These are phyloP conservation scores for Phaeosphaeriaceae sp. DNA, from an alignment of 2,329 filamentous ascomycete genomes.

Conservation along the genomic window DNA sequence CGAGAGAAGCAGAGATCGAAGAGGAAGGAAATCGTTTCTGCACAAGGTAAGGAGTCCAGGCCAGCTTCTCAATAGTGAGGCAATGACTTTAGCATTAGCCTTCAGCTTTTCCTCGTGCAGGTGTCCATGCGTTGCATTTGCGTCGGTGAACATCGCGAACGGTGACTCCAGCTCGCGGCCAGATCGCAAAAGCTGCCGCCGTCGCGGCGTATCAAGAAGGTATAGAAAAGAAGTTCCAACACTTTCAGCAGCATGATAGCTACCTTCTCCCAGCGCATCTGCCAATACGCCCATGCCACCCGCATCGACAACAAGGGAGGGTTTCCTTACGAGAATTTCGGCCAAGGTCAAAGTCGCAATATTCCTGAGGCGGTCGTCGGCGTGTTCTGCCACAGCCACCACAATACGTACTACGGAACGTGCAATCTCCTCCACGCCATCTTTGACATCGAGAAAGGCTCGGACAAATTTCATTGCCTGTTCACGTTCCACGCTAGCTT, in stretches of 20 bases:
- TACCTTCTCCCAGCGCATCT: constrained; percentile 89
- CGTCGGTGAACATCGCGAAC: constrained; percentile 93
- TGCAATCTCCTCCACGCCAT: constrained; percentile 86
- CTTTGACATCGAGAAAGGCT: constrained; percentile 94
- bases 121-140: constrained; percentile 59
- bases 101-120: constrained; percentile 72
- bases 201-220: constrained; percentile 82
- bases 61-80: constrained; percentile 92
- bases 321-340: constrained; percentile 88
- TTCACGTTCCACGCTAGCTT: constrained; percentile 95
- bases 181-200: constrained; percentile 81
- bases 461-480: constrained; percentile 96
- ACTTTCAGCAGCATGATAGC: constrained; percentile 91
- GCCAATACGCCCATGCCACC: constrained; percentile 87
- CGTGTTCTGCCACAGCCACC: constrained; percentile 86
- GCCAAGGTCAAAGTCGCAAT: constrained; percentile 94
- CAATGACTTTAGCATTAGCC: constrained; percentile 89
- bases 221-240: constrained; percentile 87
- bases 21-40: constrained; percentile 85
- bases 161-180: constrained; percentile 86
- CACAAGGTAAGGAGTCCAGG: constrained; percentile 86
- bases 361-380: constrained; percentile 82
- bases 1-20: constrained; percentile 78
- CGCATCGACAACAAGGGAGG: constrained; percentile 78
- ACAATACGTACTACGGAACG: constrained; percentile 86